Percentiles rank a stretch among this genome's conserved stretches.
phyloP scores from a whole-genome alignment of 306 rosid species.

The Dicorynia guianensis region DNA sequence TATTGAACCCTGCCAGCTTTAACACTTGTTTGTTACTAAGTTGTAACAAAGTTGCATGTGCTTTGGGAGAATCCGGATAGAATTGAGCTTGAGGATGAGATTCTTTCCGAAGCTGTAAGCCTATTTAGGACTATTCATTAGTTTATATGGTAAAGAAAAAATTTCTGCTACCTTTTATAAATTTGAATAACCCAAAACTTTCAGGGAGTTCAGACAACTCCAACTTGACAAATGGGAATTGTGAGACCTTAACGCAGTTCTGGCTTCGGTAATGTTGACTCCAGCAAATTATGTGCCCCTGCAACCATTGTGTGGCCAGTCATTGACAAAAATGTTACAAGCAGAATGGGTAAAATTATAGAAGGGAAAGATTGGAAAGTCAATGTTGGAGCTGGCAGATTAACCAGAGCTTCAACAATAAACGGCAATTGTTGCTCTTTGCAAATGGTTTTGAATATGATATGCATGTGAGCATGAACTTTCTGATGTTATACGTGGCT shows the following conservation, averaged over 20 bases:
- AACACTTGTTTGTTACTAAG: no score
- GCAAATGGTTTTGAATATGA: not conserved
- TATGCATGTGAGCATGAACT: not conserved
- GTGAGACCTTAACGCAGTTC: not conserved
- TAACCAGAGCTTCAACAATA: not conserved
- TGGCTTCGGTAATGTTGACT: slow-evolving; percentile 29
- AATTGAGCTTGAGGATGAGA: no score
- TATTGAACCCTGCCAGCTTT: no score
- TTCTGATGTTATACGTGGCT: not conserved
- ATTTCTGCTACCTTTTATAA: no score
- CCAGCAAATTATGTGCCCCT: slow-evolving; percentile 39
- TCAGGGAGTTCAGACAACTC: slow-evolving; percentile 31
- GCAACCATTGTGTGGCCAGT: slow-evolving; percentile 16
- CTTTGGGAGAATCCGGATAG: no score
- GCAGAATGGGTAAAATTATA: slow-evolving; percentile 15
- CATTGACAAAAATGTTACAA: slow-evolving; percentile 26
- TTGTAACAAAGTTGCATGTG: no score
- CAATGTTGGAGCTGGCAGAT: slow-evolving; percentile 22
- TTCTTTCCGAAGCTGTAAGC: no score
- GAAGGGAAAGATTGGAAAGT: not conserved
- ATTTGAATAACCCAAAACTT: slow-evolving; percentile 16
- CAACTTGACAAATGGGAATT: slow-evolving; percentile 14
- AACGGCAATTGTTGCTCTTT: not conserved
- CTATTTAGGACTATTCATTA: no score
- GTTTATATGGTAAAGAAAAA: no score